phyloP scores from a whole-genome alignment of 1,284 basidiomycete species.

The Cerioporus squamosus region DNA sequence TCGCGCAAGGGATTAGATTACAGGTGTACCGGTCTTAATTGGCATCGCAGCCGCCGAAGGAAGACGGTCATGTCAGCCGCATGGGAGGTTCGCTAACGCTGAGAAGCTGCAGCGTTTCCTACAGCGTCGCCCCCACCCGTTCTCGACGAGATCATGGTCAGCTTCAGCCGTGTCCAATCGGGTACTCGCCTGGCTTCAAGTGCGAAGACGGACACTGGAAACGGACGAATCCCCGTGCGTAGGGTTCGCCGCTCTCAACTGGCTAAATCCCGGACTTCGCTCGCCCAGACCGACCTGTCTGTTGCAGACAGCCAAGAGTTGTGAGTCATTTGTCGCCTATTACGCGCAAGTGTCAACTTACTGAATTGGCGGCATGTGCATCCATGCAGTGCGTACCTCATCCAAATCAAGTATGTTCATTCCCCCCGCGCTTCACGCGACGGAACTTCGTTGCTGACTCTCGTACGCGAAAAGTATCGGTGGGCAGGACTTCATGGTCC shows the following conservation, averaged over 20 bases:
- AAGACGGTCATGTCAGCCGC: not conserved
- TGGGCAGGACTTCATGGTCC: constrained; percentile 53
- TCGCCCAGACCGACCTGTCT: constrained; percentile 33
- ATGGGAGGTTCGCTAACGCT: too few relatives aligned
- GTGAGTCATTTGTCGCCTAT: constrained; percentile 31
- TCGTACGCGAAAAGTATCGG: constrained; percentile 37
- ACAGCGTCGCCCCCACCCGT: too few relatives aligned
- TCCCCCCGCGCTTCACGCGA: constrained; percentile 7
- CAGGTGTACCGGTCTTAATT: not conserved
- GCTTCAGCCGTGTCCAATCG: not conserved
- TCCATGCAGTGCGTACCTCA: constrained; percentile 44
- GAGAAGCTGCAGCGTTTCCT: too few relatives aligned
- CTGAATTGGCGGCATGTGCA: not conserved
- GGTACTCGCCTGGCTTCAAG: not conserved
- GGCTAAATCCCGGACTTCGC: constrained; percentile 28
- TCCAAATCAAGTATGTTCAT: constrained; percentile 39
- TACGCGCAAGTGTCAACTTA: constrained; percentile 2
- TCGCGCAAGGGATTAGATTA: too few relatives aligned
- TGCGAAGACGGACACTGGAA: not conserved
- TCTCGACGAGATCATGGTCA: not conserved
- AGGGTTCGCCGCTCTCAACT: constrained; percentile 28
- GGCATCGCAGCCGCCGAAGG: not conserved
- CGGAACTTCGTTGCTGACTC: constrained; percentile 9
- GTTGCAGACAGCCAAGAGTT: constrained; percentile 40
- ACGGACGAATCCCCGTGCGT: constrained; percentile 35